phyloP scores from a whole-genome alignment of 306 rosid genomes.

The Gastrolobium villosum region DNA sequence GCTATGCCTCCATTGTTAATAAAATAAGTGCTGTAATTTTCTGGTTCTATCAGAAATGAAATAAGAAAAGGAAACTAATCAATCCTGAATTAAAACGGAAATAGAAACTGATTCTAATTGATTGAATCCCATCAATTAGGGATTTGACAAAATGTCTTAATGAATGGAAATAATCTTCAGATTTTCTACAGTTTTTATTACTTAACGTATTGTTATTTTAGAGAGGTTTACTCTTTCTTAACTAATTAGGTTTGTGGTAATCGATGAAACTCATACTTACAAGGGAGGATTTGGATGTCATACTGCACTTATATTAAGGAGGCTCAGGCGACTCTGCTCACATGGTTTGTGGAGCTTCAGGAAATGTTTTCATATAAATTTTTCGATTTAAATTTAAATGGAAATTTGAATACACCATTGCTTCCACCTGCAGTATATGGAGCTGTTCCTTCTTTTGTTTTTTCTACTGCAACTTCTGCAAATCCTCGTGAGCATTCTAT shows the following conservation, averaged over 20 bases:
- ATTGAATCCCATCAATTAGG: too few relatives aligned
- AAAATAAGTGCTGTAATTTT: too few relatives aligned
- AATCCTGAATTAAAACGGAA: too few relatives aligned
- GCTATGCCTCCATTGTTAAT: too few relatives aligned
- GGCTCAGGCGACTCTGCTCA: slow-evolving; percentile 85
- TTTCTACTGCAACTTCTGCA: slow-evolving; percentile 95
- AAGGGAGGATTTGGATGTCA: slow-evolving; percentile 99
- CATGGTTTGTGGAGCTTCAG: slow-evolving; percentile 62
- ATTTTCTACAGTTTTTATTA: background rate
- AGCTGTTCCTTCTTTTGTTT: slow-evolving; percentile 87
- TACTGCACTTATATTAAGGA: slow-evolving; percentile 83
- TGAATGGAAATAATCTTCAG: too few relatives aligned
- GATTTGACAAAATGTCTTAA: too few relatives aligned
- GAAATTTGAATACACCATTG: slow-evolving; percentile 28
- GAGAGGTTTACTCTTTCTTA: slow-evolving; percentile 43
- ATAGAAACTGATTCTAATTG: too few relatives aligned
- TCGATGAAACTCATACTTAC: slow-evolving; percentile 92
- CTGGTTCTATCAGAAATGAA: too few relatives aligned
- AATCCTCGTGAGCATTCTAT: slow-evolving; percentile 89
- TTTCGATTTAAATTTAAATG: slow-evolving; percentile 38
- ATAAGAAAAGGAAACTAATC: too few relatives aligned
- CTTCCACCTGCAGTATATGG: slow-evolving; percentile 83
- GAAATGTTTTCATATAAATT: slow-evolving; percentile 40
- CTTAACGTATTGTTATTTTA: slow-evolving; percentile 28
- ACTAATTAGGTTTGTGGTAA: slow-evolving; percentile 75